Percentiles rank a stretch among this genome's conserved stretches.
Conservation (phyloP, 208 protist species). For the Strigomonas culicis region DNA sequence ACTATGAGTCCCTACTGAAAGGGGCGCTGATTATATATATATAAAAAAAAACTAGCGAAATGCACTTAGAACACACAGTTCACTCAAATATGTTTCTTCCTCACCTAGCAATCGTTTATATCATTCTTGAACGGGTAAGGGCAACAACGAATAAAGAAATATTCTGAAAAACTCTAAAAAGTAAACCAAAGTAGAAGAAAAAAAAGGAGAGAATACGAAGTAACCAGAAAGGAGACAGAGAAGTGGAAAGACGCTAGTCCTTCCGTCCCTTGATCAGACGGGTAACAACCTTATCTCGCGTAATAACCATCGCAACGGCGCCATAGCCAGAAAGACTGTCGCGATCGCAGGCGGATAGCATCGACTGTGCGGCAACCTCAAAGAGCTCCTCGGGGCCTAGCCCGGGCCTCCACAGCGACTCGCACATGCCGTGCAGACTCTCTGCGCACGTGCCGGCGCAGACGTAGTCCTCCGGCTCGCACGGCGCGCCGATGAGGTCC, state of each 20-base stretch:
- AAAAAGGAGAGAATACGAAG: too few relatives aligned
- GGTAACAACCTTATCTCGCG: conserved; percentile 71
- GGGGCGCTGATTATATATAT: too few relatives aligned
- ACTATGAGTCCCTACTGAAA: too few relatives aligned
- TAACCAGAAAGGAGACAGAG: not conserved
- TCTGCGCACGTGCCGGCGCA: conserved; percentile 95
- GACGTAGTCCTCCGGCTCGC: conserved; percentile 96
- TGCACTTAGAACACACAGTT: too few relatives aligned
- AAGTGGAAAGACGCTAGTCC: conserved; percentile 43
- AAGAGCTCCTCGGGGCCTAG: conserved; percentile 97
- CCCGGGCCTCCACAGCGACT: conserved; percentile 94
- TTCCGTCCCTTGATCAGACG: conserved; percentile 88
- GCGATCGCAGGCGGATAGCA: conserved; percentile 96
- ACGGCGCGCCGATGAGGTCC: conserved; percentile 96
- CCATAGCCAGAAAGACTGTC: conserved; percentile 98
- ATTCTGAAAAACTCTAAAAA: too few relatives aligned
- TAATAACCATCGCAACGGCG: conserved; percentile 91
- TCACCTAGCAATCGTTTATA: too few relatives aligned
- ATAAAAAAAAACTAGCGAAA: too few relatives aligned
- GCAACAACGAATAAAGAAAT: too few relatives aligned
- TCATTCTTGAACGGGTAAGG: too few relatives aligned
- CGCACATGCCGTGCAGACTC: conserved; percentile 98
- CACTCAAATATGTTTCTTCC: too few relatives aligned
- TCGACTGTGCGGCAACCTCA: conserved; percentile 93
- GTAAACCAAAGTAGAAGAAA: too few relatives aligned